Evolutionary conservation across 345 rosid species (phyloP), one percentile per base, ranked within the genome.

Genomic region (Erodium maritimum): DNA sequence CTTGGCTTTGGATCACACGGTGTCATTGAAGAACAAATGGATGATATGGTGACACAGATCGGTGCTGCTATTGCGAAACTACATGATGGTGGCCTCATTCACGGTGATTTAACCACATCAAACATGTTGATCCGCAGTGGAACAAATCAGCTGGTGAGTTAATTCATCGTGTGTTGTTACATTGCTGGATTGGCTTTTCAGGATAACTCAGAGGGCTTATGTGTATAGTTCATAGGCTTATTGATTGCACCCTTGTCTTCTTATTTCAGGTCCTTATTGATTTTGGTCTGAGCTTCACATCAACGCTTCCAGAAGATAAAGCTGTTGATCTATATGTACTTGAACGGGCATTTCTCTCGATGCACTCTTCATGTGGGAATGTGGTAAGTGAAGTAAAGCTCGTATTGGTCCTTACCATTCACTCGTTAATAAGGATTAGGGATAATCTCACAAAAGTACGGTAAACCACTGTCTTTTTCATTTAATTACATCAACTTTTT

Each of bases 331-430:
- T 94, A 55, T 94, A 94, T 68, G 97, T 90, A 7, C 96, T 94
- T 13, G 97, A 94, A 73, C 76, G 99, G 76, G 97, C 96, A 4
- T 77, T 90, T 64, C 77, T 94, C 60, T 85, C 95, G 0, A 81
- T 90, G 97, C 99, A 90, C 73, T 94, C 97, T 46, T 80, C 90
- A 10, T 94, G 99, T 50, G 96, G 97, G 65, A 81, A 94, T 72
- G 99, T 94, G 96, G 97, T 94, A 80, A 75, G 79, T 42, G 16
- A 22, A 18, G 23, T 11, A 33, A n/a, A 34, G 57, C 21, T 14
- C 17, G 17, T 33, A 20, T 20, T 54, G 56, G 14, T 21, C 25
- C 3, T 42, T 42, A 13, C 20, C 24, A 19, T 19, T 57, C n/a
- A n/a, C n/a, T n/a, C n/a, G n/a, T n/a, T n/a, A n/a, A n/a, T n/a